These are phyloP conservation scores for Selenicereus undatus DNA, from an alignment of 148 eudicot species.

Conservation along the genomic window DNA sequence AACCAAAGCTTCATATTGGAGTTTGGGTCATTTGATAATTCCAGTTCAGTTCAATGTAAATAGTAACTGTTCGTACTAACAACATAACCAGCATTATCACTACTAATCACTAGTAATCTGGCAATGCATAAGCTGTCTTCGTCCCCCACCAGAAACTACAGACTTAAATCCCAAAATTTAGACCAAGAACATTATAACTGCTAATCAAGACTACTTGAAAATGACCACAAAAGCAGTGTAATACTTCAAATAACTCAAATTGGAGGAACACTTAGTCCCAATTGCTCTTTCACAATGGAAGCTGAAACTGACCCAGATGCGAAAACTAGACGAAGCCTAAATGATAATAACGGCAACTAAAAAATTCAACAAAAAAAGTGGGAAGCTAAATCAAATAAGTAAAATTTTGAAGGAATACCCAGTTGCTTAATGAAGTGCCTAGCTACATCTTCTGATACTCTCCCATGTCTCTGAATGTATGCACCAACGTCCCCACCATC, in stretches of 20 bases:
- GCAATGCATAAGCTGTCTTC: not conserved
- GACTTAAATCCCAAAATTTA: not conserved
- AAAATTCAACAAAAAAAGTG: not conserved
- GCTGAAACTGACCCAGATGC: constrained; percentile 9
- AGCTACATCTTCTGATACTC: constrained; percentile 48
- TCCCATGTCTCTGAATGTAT: constrained; percentile 46
- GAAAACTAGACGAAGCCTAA: constrained; percentile 6
- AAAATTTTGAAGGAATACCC: constrained; percentile 26
- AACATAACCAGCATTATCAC: not conserved
- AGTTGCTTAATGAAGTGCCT: constrained; percentile 53
- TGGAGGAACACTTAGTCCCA: not conserved
- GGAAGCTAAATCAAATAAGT: not conserved
- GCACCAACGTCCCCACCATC: constrained; percentile 53
- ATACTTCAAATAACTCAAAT: constrained; percentile 1
- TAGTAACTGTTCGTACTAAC: not conserved
- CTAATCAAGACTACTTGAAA: constrained; percentile 7
- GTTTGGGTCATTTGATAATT: not conserved
- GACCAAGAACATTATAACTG: constrained; percentile 8
- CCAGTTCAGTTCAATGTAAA: not conserved
- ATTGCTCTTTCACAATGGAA: not conserved
- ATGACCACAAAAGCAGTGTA: no score
- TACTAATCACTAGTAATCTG: not conserved
- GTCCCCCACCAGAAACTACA: not conserved
- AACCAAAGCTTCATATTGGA: constrained; percentile 1
- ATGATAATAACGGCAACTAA: not conserved